Conservation (phyloP, 2,329 filamentous ascomycete genomes). For the Lachnellula cervina region DNA sequence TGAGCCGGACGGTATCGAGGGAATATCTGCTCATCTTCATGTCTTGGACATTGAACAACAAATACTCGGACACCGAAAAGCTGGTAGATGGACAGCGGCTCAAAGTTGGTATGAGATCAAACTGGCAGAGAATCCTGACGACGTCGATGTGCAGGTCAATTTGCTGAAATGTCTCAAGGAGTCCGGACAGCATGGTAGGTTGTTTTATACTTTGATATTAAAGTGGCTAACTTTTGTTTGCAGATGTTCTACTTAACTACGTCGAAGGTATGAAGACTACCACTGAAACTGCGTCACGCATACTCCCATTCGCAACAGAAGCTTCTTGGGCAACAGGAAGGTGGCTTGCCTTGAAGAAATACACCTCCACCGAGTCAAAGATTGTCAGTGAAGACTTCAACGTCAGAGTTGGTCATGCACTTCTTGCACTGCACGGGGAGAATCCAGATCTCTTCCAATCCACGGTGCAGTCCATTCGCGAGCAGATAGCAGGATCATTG, state of each 20-base stretch:
- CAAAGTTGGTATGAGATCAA: conserved; percentile 98
- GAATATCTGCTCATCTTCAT: conserved; percentile 81
- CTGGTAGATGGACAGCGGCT: conserved; percentile 87
- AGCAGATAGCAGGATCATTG: conserved; percentile 67
- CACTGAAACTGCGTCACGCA: conserved; percentile 48
- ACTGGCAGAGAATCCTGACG: conserved; percentile 71
- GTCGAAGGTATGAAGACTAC: conserved; percentile 66
- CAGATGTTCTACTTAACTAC: conserved; percentile 81
- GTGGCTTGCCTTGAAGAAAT: conserved; percentile 70
- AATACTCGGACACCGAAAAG: conserved; percentile 86
- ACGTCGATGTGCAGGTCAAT: conserved; percentile 74
- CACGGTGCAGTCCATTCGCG: conserved; percentile 60
- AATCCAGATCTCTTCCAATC: conserved; percentile 48
- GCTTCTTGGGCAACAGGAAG: conserved; percentile 86
- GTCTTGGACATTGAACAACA: conserved; percentile 91
- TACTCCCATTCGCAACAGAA: conserved; percentile 82
- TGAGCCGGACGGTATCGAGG: conserved; percentile 93
- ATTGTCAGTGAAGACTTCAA: conserved; percentile 65
- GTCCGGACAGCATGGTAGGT: conserved; percentile 85
- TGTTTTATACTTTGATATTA: conserved; percentile 1
- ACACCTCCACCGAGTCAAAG: conserved; percentile 49
- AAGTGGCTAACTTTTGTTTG: conserved; percentile 19
- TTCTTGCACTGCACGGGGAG: conserved; percentile 54
- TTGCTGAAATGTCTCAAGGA: conserved; percentile 85
- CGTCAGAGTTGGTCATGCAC: conserved; percentile 66